Conservation (phyloP, 1,284 basidiomycete species). For the Naganishia cerealis region DNA sequence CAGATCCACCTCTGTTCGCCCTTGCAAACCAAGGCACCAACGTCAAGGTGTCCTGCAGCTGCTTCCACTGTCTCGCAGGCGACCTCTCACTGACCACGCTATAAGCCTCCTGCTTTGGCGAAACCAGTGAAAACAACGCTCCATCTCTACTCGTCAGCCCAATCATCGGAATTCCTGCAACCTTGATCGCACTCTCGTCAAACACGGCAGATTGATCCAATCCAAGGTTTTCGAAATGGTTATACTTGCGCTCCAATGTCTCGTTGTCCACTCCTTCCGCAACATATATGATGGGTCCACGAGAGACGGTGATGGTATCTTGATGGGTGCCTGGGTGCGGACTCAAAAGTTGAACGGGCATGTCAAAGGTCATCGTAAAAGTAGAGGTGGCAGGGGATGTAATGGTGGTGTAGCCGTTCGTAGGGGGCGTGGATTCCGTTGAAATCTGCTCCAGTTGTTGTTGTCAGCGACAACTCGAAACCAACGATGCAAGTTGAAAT, state of each 20-base stretch:
- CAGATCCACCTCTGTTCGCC: slow-evolving; percentile 42
- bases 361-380: slow-evolving; percentile 35
- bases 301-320: slow-evolving; percentile 42
- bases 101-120: slow-evolving; percentile 26
- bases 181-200: slow-evolving; percentile 30
- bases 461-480: not conserved
- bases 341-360: slow-evolving; percentile 41
- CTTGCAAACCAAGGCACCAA: slow-evolving; percentile 46
- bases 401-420: slow-evolving; percentile 35
- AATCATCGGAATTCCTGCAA: slow-evolving; percentile 40
- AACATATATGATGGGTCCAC: slow-evolving; percentile 45
- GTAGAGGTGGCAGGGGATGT: slow-evolving; percentile 9
- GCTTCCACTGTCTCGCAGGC: slow-evolving; percentile 36
- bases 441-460: slow-evolving; percentile 27
- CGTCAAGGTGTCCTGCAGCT: slow-evolving; percentile 33
- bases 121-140: slow-evolving; percentile 23
- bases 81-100: slow-evolving; percentile 18
- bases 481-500: not conserved
- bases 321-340: slow-evolving; percentile 39
- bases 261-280: slow-evolving; percentile 44
- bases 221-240: slow-evolving; percentile 42
- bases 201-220: slow-evolving; percentile 37
- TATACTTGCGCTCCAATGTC: slow-evolving; percentile 34
- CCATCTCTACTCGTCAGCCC: slow-evolving; percentile 23
- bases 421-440: not conserved